Base-by-base conservation (phyloP, 345 rosid species). In the Nephelium lappaceum region DNA sequence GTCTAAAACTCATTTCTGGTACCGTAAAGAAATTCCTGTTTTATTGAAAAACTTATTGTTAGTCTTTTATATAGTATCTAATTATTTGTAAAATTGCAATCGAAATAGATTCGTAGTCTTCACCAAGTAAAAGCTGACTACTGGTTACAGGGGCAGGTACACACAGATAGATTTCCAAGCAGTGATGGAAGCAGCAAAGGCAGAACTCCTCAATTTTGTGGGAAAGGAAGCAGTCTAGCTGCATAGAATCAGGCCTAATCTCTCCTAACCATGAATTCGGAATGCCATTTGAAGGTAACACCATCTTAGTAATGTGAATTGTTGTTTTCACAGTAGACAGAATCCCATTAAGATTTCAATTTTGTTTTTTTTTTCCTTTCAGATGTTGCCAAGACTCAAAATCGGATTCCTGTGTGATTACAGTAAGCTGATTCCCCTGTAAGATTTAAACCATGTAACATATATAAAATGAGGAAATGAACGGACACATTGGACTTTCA, bases 1-100 rank as follows among this genome's bases (percentile, higher is more conserved):
- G 99, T 90, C 92, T 36, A 92, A 82, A 83, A 86, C 95, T 78
- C 97, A 96, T 91, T 96, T 96, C 90, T 96, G 99, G 98, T 96
- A 92, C 72, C 43, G 18, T 41, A 61, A 41, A 58, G 16, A 14
- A 19, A 39, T 25, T n/a, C 74, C 42, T 36, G 18, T 39, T 77
- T 65, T 42, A 39, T 62, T 80, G n/a, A 47, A 39, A 63, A 31
- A 16, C 66, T 36, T 8, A 2, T 0, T 16, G 11, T 67, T 41
- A 9, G 25, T 49, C 21, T 67, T 25, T 63, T 36, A 47, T n/a
- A 7, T 45, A 27, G 16, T 60, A 23, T 42, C 39, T 6, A 21
- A n/a, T 67, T 55, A 76, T 67, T 65, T 64, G 25, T 64, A 64
- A 27, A 49, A 60, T 64, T 58, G 76, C 69, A 41, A 41, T n/a